A percentile compares a stretch with the other conserved stretches of the same genome.
Evolutionary conservation across 805 yeast genomes (phyloP).

Genomic region (Barnettozyma californica): DNA sequence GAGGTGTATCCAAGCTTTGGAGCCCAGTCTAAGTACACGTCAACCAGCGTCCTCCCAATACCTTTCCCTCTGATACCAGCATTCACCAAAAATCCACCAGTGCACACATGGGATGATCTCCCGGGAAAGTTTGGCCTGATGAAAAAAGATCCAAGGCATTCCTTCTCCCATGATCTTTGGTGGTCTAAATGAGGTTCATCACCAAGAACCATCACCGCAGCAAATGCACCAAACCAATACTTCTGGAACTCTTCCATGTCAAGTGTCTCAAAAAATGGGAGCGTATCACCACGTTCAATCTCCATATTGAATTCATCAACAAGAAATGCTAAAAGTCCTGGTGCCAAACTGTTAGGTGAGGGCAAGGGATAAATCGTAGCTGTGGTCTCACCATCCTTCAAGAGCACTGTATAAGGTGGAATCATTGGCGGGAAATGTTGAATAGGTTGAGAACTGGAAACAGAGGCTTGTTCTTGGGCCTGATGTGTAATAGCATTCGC

Average conservation of each 20-base stretch:
- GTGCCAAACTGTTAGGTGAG: conserved; percentile 63
- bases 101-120: conserved; percentile 86
- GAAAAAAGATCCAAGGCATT: conserved; percentile 83
- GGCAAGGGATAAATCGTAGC: conserved; percentile 90
- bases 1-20: conserved; percentile 83
- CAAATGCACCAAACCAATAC: conserved; percentile 85
- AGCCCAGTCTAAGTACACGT: conserved; percentile 87
- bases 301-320: conserved; percentile 94
- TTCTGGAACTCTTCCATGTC: conserved; percentile 71
- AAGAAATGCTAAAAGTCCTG: conserved; percentile 70
- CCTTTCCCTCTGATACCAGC: conserved; percentile 92
- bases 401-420: conserved; percentile 67
- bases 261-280: conserved; percentile 78
- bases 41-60: conserved; percentile 79
- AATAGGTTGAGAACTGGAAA: conserved; percentile 2
- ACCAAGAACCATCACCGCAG: conserved; percentile 76
- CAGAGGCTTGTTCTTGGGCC: not conserved
- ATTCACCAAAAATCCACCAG: conserved; percentile 83
- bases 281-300: conserved; percentile 81
- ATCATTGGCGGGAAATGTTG: conserved; percentile 24
- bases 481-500: not conserved
- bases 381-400: conserved; percentile 85
- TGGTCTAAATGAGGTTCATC: conserved; percentile 50
- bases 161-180: conserved; percentile 81
- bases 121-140: conserved; percentile 91